These are phyloP conservation scores for Gamsiella multidivaricata DNA, from an alignment of 192 early-diverging fungal species.

Conservation along the genomic window DNA sequence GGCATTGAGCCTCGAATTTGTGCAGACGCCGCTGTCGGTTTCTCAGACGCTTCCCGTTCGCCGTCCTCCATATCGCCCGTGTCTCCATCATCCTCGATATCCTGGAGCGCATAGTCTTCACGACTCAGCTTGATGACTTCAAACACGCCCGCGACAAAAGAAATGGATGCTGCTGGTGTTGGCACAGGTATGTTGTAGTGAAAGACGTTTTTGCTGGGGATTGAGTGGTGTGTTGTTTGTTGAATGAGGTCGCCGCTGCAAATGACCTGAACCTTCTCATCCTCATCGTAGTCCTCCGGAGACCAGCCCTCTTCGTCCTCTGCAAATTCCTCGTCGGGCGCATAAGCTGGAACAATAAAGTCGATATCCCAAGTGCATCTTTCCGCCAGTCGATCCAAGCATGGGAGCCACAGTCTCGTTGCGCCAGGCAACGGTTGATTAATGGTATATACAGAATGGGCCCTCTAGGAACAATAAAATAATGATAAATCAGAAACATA, in stretches of 20 bases:
- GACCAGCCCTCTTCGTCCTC: constrained; percentile 50
- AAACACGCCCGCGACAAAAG: constrained; percentile 72
- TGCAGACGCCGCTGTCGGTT: constrained; percentile 10
- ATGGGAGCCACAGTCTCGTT: constrained; percentile 83
- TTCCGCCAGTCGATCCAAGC: constrained; percentile 73
- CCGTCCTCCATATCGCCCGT: constrained; percentile 17
- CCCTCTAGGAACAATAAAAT: too few relatives aligned
- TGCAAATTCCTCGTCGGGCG: constrained; percentile 28
- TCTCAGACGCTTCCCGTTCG: constrained; percentile 20
- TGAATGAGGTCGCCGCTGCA: constrained; percentile 79
- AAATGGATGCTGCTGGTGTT: constrained; percentile 76
- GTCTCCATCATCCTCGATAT: constrained; percentile 24
- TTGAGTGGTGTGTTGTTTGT: constrained; percentile 68
- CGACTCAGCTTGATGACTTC: constrained; percentile 41
- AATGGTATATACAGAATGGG: constrained; percentile 72
- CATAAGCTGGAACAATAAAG: constrained; percentile 71
- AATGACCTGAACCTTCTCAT: constrained; percentile 65
- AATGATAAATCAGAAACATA: too few relatives aligned
- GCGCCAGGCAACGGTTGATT: constrained; percentile 73
- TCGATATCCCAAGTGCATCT: constrained; percentile 85
- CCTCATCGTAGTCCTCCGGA: constrained; percentile 59
- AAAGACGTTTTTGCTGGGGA: constrained; percentile 69
- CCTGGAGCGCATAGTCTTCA: constrained; percentile 31
- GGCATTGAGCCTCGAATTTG: constrained; percentile 47
- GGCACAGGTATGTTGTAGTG: constrained; percentile 76